A percentile compares a stretch with the other conserved stretches of the same genome.
These are phyloP conservation scores for Rhizopus stolonifer DNA, from an alignment of 371 early-diverging fungal genomes.

Conservation along the genomic window DNA sequence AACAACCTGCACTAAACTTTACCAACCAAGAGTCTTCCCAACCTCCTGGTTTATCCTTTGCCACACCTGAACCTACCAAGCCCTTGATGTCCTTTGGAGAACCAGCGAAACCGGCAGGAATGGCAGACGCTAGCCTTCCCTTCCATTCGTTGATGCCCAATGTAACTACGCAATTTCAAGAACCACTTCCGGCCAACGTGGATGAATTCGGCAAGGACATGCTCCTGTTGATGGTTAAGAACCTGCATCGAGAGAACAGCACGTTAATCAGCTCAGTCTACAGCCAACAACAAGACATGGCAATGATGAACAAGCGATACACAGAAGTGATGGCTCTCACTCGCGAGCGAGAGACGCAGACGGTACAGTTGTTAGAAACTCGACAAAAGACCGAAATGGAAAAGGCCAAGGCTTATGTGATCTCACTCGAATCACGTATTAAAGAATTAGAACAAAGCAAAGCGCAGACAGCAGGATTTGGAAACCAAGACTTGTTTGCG, in stretches of 20 bases:
- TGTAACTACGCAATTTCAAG: constrained; percentile 12
- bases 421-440: constrained; percentile 21
- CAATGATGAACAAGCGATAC: constrained; percentile 45
- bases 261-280: constrained; percentile 44
- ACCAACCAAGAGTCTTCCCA: not conserved
- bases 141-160: not conserved
- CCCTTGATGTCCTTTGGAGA: too few species aligned
- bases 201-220: constrained; percentile 15
- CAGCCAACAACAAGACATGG: constrained; percentile 56
- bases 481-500: constrained; percentile 28
- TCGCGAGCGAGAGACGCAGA: constrained; percentile 54
- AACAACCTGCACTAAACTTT: too few species aligned
- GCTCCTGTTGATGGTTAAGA: constrained; percentile 42
- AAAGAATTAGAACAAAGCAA: constrained; percentile 17
- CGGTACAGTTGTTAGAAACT: constrained; percentile 44
- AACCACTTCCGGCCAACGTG: constrained; percentile 23
- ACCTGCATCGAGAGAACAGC: constrained; percentile 49
- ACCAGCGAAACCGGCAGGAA: too few species aligned
- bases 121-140: not conserved
- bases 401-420: constrained; percentile 41
- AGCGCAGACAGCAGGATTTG: constrained; percentile 31
- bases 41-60: constrained; percentile 4
- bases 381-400: constrained; percentile 58
- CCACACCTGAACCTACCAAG: not conserved
- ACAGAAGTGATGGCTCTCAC: constrained; percentile 46